These are phyloP conservation scores for Puccinia hordei DNA, from an alignment of 1,284 basidiomycete species.

Conservation along the genomic window DNA sequence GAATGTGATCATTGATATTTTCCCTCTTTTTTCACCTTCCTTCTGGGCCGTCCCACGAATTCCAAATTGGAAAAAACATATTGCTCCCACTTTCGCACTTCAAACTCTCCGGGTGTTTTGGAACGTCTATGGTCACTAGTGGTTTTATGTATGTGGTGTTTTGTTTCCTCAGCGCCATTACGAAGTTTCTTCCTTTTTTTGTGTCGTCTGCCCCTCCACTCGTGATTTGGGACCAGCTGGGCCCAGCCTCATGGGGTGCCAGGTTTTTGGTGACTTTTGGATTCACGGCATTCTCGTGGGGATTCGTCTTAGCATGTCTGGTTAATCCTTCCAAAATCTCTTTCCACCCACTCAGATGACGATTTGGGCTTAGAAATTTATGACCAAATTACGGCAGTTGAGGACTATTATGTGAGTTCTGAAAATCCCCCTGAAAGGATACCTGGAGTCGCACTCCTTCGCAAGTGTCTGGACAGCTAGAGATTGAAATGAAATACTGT, in stretches of 20 bases:
- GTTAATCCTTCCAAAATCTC: not conserved
- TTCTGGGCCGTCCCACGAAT: not conserved
- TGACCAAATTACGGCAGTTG: conserved; percentile 40
- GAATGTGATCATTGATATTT: not conserved
- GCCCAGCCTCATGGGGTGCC: not conserved
- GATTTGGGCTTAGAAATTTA: conserved; percentile 38
- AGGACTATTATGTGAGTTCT: conserved; percentile 46
- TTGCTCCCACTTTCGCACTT: not conserved
- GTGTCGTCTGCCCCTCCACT: not conserved
- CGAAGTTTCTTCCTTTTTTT: not conserved
- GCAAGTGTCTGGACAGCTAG: not conserved
- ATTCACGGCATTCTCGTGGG: not conserved
- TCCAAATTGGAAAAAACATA: not conserved
- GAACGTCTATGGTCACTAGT: conserved; percentile 3
- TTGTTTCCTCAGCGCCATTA: not conserved
- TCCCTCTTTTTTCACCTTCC: not conserved
- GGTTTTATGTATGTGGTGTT: conserved; percentile 12
- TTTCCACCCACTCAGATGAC: conserved; percentile 29
- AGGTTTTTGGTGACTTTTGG: not conserved
- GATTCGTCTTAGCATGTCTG: not conserved
- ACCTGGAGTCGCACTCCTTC: not conserved
- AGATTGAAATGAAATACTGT: not conserved
- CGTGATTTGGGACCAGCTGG: not conserved
- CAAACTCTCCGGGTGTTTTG: not conserved
- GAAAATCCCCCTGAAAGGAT: not conserved